These are phyloP conservation scores for Fusarium virguliforme DNA, from an alignment of 2,329 filamentous ascomycete species.

Conservation along the genomic window DNA sequence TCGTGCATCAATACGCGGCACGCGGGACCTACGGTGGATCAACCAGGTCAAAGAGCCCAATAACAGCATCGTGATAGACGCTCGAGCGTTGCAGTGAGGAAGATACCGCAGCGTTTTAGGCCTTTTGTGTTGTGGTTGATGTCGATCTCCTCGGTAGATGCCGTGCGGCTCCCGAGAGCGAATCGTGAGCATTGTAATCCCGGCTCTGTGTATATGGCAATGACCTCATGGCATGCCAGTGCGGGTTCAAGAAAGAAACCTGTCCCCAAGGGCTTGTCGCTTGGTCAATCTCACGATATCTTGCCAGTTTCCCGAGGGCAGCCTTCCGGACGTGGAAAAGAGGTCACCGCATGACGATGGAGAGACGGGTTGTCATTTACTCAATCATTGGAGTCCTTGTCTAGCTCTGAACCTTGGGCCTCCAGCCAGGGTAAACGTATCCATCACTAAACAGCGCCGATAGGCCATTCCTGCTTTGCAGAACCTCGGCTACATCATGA, in stretches of 20 bases:
- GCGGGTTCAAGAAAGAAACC: neutral
- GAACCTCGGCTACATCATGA: constrained; percentile 2
- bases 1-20: neutral
- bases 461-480: neutral
- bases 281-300: neutral
- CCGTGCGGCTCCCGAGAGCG: neutral
- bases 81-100: neutral
- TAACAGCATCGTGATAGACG: neutral
- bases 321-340: too few relatives aligned
- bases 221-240: neutral
- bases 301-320: neutral
- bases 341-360: neutral
- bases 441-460: neutral
- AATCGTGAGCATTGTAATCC: neutral
- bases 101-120: neutral
- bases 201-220: neutral
- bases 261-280: neutral
- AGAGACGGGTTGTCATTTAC: neutral
- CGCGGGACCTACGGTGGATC: constrained; percentile 2
- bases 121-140: neutral
- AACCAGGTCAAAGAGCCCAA: neutral
- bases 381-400: neutral
- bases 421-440: neutral
- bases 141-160: constrained; percentile 8
- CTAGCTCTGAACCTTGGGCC: neutral